Evolutionary conservation across 148 eudicot genomes (phyloP).

Genomic region (Cornus controversa): DNA sequence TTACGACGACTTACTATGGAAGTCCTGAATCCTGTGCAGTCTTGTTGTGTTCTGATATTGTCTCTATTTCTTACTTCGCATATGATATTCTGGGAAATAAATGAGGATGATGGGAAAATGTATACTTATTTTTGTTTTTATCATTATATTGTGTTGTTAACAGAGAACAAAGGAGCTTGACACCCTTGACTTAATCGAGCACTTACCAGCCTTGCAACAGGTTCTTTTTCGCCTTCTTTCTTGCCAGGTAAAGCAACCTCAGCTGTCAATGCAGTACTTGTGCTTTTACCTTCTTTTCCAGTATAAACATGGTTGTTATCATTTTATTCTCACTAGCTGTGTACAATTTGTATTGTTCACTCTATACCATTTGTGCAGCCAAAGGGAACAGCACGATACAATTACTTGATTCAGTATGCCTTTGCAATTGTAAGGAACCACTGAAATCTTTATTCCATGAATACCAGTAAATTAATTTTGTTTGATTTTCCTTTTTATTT

Average conservation of each 20-base stretch:
- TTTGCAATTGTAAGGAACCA: constrained; percentile 30
- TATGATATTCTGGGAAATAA: too few species aligned
- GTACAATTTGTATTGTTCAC: neutral
- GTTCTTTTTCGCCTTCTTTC: constrained; percentile 28
- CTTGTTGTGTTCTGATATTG: too few species aligned
- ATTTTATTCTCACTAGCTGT: neutral
- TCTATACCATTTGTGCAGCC: constrained; percentile 26
- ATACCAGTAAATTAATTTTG: neutral
- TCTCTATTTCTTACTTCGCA: too few species aligned
- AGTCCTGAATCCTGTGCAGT: too few species aligned
- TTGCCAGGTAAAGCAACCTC: constrained; percentile 26
- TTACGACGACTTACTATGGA: too few species aligned
- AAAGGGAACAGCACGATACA: constrained; percentile 25
- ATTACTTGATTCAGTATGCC: constrained; percentile 28
- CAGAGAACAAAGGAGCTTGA: constrained; percentile 33
- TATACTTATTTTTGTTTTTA: too few species aligned
- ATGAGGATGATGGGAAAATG: too few species aligned
- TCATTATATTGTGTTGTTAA: neutral
- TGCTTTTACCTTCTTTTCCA: neutral
- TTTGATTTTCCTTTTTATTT: neutral
- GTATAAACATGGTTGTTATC: neutral
- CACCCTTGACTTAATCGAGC: constrained; percentile 26
- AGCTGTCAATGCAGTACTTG: neutral
- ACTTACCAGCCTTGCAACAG: constrained; percentile 30
- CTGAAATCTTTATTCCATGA: neutral